phyloP scores from a whole-genome alignment of 441 rosid species.

The California macrophylla region DNA sequence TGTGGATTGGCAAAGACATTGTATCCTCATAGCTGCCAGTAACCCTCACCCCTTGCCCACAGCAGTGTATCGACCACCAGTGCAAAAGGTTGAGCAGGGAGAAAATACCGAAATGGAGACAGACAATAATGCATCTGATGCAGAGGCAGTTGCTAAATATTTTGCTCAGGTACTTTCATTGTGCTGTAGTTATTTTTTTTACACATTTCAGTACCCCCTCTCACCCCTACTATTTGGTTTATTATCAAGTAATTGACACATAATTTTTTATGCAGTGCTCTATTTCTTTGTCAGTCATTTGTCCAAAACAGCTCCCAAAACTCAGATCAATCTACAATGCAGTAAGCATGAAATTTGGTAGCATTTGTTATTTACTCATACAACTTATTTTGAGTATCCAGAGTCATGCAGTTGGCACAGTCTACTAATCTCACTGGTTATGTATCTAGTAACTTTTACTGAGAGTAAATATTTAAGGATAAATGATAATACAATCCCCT shows the following conservation, averaged over 20 bases:
- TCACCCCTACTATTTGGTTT: neutral
- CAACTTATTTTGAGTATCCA: neutral
- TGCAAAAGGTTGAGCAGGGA: slow-evolving; percentile 49
- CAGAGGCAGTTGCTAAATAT: slow-evolving; percentile 73
- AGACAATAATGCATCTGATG: slow-evolving; percentile 78
- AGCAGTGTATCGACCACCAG: slow-evolving; percentile 74
- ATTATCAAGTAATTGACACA: slow-evolving; percentile 21
- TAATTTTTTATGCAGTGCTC: slow-evolving; percentile 48
- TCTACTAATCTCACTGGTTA: neutral
- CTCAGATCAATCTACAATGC: slow-evolving; percentile 71
- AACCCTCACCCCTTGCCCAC: slow-evolving; percentile 87
- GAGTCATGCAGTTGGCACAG: neutral
- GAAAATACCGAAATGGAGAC: slow-evolving; percentile 51
- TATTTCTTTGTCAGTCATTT: slow-evolving; percentile 74
- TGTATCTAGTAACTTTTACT: neutral
- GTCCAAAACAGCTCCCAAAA: slow-evolving; percentile 89
- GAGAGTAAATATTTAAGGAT: neutral
- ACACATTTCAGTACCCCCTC: neutral
- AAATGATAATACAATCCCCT: neutral
- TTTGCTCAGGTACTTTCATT: slow-evolving; percentile 50
- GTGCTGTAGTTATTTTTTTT: slow-evolving; percentile 4
- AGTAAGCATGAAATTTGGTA: slow-evolving; percentile 37
- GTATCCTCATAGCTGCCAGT: slow-evolving; percentile 85
- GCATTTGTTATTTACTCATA: neutral
- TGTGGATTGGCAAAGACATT: slow-evolving; percentile 71